A percentile compares a stretch with the other conserved stretches of the same genome.
Conservation (phyloP, 148 eudicot genomes). For the Talinum fruticosum region DNA sequence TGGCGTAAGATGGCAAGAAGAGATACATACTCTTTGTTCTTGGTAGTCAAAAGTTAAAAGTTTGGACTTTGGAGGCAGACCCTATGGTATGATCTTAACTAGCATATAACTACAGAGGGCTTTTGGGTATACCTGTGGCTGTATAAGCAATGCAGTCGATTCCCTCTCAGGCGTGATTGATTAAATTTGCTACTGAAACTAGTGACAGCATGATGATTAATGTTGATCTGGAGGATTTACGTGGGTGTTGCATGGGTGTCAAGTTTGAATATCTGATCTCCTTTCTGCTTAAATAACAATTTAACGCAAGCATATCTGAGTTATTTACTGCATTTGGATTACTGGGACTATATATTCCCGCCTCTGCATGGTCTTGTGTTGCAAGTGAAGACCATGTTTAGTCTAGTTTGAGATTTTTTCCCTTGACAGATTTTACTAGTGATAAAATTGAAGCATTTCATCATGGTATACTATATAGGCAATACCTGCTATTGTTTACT, state of each 20-base stretch:
- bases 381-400: neutral
- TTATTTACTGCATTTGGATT: neutral
- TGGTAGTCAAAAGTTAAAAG: neutral
- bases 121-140: no score
- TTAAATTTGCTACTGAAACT: neutral
- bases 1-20: constrained; percentile 3
- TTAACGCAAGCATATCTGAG: no score
- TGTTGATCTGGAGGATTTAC: no score
- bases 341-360: neutral
- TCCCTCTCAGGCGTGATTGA: neutral
- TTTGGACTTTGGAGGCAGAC: no score
- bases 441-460: no score
- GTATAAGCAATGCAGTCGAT: neutral
- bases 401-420: neutral
- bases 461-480: no score
- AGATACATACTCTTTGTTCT: neutral
- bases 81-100: no score
- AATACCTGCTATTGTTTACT: no score
- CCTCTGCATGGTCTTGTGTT: neutral
- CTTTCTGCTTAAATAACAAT: neutral
- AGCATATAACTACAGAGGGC: no score
- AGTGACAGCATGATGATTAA: neutral
- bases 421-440: neutral
- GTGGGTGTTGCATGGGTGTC: neutral
- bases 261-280: neutral